Conservation (phyloP, 495 filamentous ascomycete genomes). For the Copromyces sp. region DNA sequence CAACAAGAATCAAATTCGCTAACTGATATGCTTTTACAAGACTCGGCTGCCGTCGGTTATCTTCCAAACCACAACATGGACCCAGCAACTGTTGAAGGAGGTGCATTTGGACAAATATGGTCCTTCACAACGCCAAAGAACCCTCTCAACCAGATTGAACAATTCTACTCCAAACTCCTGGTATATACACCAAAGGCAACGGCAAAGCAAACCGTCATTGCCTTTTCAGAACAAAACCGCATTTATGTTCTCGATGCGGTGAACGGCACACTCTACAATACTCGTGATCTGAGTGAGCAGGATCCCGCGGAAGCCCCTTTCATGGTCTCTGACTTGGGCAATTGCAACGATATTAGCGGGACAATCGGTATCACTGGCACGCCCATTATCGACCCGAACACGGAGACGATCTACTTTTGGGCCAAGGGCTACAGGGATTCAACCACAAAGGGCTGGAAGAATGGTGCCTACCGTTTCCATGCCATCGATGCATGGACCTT, state of each 20-base stretch:
- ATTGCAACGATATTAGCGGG: slow-evolving; percentile 10
- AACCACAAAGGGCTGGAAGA: slow-evolving; percentile 21
- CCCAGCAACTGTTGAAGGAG: slow-evolving; percentile 3
- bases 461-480: slow-evolving; percentile 22
- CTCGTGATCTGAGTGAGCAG: slow-evolving; percentile 3
- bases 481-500: slow-evolving; percentile 27
- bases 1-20: not conserved
- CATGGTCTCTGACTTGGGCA: slow-evolving; percentile 7
- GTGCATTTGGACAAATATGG: slow-evolving; percentile 10
- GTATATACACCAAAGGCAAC: slow-evolving; percentile 18
- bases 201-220: slow-evolving; percentile 19
- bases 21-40: not conserved
- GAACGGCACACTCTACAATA: slow-evolving; percentile 15
- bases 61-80: slow-evolving; percentile 12
- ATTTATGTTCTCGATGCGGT: slow-evolving; percentile 23
- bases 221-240: slow-evolving; percentile 20
- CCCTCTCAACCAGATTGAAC: slow-evolving; percentile 1
- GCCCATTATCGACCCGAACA: slow-evolving; percentile 25
- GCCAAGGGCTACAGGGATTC: slow-evolving; percentile 29
- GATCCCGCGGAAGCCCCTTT: slow-evolving; percentile 13
- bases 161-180: slow-evolving; percentile 21
- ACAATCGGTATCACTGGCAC: slow-evolving; percentile 30
- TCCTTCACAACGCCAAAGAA: slow-evolving; percentile 7
- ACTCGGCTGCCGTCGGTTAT: slow-evolving; percentile 7
- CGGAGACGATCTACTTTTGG: slow-evolving; percentile 30